Evolutionary conservation across 768 basidiomycete genomes (phyloP), one percentile per base, ranked within the genome.

Genomic region (Boletus rufocinnamomeus): DNA sequence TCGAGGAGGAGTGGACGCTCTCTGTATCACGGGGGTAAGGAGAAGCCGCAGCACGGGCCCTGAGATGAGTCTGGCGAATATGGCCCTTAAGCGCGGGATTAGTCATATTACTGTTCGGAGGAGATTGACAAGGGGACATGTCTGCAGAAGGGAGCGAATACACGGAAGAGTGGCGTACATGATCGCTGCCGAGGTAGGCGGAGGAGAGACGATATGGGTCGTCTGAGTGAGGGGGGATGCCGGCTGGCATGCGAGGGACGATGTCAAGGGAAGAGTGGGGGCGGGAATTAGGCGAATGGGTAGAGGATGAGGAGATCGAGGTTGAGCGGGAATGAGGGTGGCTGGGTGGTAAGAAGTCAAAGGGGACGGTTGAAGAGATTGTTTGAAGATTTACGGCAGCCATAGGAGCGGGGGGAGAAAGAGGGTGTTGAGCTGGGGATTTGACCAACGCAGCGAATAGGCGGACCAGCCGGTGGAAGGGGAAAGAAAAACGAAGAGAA

Each of bases 11-110:
- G 67, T 93, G 89, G 61, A 92, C 88, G 69, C 87, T 88, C 77
- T 92, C 89, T 14, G 87, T 84, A 69, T 93, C 91, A 61, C 91
- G 85, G 54, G 90, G 88, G 74, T 94, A 94, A 46, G 91, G 91
- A 54, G 91, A 92, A 30, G 91, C 86, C 45, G 86, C 86, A 44
- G 82, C 87, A 63, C 91, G 86, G 63, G 89, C 89, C 63, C 91
- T 84, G 72, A 87, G 86, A 75, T 92, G 90, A 59, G 82, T 81
- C 30, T 85, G 84, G 63, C 89, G 87, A 63, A 87, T 81, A 66
- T 88, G 88, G 66, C 84, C 84, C 79, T 92, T 92, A 64, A 90
- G 80, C 54, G 87, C 84, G 58, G 88, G 84, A 76, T 88, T 91
- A 56, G 81, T 77, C 77, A 89, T 77, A 75, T 85, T 87, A 74